Percentiles rank a stretch among this genome's conserved stretches.
Evolutionary conservation across 2,329 filamentous ascomycete genomes (phyloP).

Genomic region (Ceratocystis eucalypticola): DNA sequence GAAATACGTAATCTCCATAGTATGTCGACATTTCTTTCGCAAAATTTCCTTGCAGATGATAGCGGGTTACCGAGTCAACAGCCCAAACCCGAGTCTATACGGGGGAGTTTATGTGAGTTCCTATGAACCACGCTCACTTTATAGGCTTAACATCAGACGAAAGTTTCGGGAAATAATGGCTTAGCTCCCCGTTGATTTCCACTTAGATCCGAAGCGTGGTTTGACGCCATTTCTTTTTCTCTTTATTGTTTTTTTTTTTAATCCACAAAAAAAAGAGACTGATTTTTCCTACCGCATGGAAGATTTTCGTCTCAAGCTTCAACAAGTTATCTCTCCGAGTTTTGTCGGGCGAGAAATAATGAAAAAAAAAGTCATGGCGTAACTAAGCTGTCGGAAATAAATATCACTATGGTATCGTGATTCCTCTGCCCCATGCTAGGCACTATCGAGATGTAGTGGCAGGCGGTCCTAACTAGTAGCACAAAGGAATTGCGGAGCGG

Average conservation of each 20-base stretch:
- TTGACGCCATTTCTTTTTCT: not conserved
- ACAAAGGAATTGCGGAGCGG: not conserved
- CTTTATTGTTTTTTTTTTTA: no score
- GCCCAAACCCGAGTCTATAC: no score
- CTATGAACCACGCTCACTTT: not conserved
- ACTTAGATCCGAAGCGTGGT: not conserved
- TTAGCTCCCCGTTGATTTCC: slow-evolving; percentile 2
- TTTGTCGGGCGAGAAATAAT: not conserved
- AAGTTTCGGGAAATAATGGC: slow-evolving; percentile 2
- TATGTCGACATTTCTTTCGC: no score
- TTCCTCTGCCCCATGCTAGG: not conserved
- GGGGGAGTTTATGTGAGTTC: not conserved
- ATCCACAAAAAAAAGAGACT: no score
- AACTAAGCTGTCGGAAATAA: not conserved
- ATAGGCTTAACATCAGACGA: not conserved
- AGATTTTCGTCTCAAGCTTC: slow-evolving; percentile 1
- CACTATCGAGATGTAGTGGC: not conserved
- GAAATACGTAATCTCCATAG: no score
- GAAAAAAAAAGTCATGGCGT: not conserved
- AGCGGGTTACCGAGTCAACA: no score
- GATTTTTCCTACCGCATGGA: not conserved
- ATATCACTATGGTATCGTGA: not conserved
- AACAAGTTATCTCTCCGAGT: not conserved
- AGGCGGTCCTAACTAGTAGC: not conserved
- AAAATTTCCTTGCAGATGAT: no score